A percentile compares a stretch with the other conserved stretches of the same genome.
Conservation (phyloP, 805 yeast species). For the Candida awuae region DNA sequence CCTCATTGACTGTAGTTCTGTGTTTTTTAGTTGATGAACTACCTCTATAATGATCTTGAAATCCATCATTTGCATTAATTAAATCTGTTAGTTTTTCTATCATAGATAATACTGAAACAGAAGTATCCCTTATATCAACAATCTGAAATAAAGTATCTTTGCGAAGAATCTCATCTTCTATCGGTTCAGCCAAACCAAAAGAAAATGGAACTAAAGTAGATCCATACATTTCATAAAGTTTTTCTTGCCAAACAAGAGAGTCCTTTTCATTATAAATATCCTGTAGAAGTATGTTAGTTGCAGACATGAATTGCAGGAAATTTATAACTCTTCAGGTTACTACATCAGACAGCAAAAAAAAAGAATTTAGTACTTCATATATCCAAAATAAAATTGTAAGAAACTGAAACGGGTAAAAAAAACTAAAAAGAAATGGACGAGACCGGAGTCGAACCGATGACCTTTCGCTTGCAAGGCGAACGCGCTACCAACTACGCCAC, state of each 20-base stretch:
- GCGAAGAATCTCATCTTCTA: slow-evolving; percentile 1
- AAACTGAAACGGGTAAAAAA: slow-evolving; percentile 2
- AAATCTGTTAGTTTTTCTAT: slow-evolving; percentile 46
- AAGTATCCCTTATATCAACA: slow-evolving; percentile 45
- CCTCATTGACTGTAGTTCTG: slow-evolving; percentile 28
- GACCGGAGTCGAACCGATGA: slow-evolving; percentile 72
- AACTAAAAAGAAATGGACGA: slow-evolving; percentile 49
- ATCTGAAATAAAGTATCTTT: slow-evolving; percentile 41
- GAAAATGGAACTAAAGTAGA: slow-evolving; percentile 7
- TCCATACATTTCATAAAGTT: not conserved
- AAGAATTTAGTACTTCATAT: too few species aligned
- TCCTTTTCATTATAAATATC: not conserved
- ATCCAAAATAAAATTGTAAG: not conserved
- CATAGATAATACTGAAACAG: slow-evolving; percentile 42
- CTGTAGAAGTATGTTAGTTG: not conserved
- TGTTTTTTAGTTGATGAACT: slow-evolving; percentile 3
- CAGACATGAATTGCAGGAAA: too few species aligned
- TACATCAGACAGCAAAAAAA: too few species aligned
- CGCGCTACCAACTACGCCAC: slow-evolving; percentile 84
- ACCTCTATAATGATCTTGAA: slow-evolving; percentile 45
- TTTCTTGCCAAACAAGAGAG: not conserved
- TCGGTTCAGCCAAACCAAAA: slow-evolving; percentile 8
- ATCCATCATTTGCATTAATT: slow-evolving; percentile 51
- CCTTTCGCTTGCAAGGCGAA: slow-evolving; percentile 31
- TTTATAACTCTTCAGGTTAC: too few species aligned